Percentiles rank a stretch among this genome's conserved stretches.
Conservation (phyloP, 768 basidiomycete species). For the Infundibulicybe gibba region DNA sequence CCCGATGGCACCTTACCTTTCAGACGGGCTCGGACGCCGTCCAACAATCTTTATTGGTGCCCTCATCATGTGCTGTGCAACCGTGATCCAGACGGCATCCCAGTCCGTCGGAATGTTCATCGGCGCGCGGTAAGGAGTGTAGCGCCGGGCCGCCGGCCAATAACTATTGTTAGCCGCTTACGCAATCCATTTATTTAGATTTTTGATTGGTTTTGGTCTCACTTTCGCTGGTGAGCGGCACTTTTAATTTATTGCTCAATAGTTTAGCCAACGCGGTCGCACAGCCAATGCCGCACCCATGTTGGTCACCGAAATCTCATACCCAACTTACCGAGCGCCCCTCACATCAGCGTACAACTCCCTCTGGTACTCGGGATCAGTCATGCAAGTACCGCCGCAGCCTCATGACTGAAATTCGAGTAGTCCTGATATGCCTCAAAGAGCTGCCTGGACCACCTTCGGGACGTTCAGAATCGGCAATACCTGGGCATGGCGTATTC, state of each 20-base stretch:
- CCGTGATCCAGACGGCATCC: too few relatives aligned
- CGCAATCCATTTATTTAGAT: too few relatives aligned
- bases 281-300: conserved; percentile 73
- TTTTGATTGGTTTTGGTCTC: too few relatives aligned
- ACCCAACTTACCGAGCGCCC: conserved; percentile 78
- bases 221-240: conserved; percentile 53
- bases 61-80: conserved; percentile 65
- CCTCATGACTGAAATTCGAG: not conserved
- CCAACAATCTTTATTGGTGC: conserved; percentile 68
- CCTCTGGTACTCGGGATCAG: too few relatives aligned
- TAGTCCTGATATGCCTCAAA: conserved; percentile 13
- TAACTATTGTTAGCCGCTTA: not conserved
- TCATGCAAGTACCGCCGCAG: conserved; percentile 1
- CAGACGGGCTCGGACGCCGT: conserved; percentile 67
- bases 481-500: conserved; percentile 77
- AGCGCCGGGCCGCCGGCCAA: conserved; percentile 7
- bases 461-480: conserved; percentile 68
- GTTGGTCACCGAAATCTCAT: conserved; percentile 83
- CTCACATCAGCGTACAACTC: too few relatives aligned
- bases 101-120: too few relatives aligned
- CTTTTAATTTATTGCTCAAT: too few relatives aligned
- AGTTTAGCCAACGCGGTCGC: conserved; percentile 13
- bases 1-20: too few relatives aligned
- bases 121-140: conserved; percentile 64
- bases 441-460: conserved; percentile 81